These are phyloP conservation scores for Deinandra increscens DNA, from an alignment of 129 eudicot genomes.

Conservation along the genomic window DNA sequence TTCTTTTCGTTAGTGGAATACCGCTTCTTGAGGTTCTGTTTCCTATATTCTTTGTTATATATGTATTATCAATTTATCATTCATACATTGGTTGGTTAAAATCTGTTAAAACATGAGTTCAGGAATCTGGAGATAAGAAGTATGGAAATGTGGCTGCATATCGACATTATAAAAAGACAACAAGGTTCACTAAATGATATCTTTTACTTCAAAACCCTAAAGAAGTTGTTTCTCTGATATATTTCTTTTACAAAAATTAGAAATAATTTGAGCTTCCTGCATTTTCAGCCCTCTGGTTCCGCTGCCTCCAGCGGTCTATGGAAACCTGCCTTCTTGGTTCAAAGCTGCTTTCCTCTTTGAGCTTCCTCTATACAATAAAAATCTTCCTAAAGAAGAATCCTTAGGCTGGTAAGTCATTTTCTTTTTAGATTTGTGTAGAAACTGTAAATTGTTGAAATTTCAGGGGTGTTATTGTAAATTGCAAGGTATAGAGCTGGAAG, in stretches of 20 bases:
- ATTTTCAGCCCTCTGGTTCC: conserved; percentile 79
- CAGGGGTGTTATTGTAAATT: conserved; percentile 24
- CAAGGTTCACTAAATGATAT: conserved; percentile 51
- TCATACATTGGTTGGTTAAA: neutral
- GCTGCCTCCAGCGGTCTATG: conserved; percentile 70
- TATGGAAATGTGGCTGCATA: conserved; percentile 66
- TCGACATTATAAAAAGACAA: conserved; percentile 65
- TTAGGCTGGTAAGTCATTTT: conserved; percentile 50
- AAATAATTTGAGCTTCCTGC: neutral
- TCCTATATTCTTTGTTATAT: neutral
- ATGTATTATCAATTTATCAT: neutral
- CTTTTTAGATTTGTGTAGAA: neutral
- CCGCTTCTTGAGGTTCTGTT: conserved; percentile 86
- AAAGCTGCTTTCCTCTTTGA: conserved; percentile 74
- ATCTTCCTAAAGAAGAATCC: conserved; percentile 61
- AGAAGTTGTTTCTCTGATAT: neutral
- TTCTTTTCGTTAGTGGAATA: conserved; percentile 90
- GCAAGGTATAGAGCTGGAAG: conserved; percentile 37
- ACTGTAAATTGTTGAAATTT: conserved; percentile 15
- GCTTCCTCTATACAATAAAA: conserved; percentile 75
- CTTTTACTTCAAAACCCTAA: neutral
- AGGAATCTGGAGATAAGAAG: conserved; percentile 95
- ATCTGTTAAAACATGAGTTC: conserved; percentile 22
- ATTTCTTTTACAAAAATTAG: conserved; percentile 5
- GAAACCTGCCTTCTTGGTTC: conserved; percentile 69